These are phyloP conservation scores for Dendrostoma leiphaemia DNA, from an alignment of 2,329 filamentous ascomycete genomes.

Conservation along the genomic window DNA sequence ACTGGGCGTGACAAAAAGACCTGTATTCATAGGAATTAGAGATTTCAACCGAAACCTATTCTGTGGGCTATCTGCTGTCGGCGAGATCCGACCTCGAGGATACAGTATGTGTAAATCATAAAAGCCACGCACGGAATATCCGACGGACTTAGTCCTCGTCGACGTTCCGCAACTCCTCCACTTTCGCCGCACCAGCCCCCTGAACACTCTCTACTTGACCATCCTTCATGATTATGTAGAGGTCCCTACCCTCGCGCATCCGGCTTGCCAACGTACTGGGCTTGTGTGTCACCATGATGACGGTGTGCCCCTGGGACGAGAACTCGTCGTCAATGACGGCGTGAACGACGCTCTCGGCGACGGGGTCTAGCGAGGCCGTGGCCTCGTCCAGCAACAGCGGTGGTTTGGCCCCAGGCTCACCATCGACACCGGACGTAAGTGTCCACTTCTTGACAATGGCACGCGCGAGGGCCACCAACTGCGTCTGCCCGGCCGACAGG, in stretches of 20 bases:
- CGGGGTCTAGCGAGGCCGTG: slow-evolving; percentile 26
- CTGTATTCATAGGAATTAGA: too few relatives aligned
- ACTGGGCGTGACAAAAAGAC: too few relatives aligned
- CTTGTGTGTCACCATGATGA: slow-evolving; percentile 25
- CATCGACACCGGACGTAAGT: neutral
- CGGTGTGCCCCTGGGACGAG: slow-evolving; percentile 19
- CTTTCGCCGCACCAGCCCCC: neutral
- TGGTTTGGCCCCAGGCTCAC: slow-evolving; percentile 2
- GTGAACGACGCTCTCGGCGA: slow-evolving; percentile 17
- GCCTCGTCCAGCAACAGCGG: slow-evolving; percentile 38
- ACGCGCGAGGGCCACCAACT: slow-evolving; percentile 42
- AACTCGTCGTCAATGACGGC: slow-evolving; percentile 21
- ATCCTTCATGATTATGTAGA: slow-evolving; percentile 20
- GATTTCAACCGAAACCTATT: too few relatives aligned
- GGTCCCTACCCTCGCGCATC: slow-evolving; percentile 14
- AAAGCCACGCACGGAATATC: neutral
- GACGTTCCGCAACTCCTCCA: neutral
- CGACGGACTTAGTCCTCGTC: neutral
- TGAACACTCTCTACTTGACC: slow-evolving; percentile 15
- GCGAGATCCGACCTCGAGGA: too few relatives aligned
- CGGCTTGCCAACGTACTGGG: slow-evolving; percentile 9
- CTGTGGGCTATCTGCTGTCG: too few relatives aligned
- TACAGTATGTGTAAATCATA: neutral
- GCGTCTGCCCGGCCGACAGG: slow-evolving; percentile 37
- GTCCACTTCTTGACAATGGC: slow-evolving; percentile 34